phyloP scores from a whole-genome alignment of 371 early-diverging fungal genomes.

The Mucor lusitanicus region DNA sequence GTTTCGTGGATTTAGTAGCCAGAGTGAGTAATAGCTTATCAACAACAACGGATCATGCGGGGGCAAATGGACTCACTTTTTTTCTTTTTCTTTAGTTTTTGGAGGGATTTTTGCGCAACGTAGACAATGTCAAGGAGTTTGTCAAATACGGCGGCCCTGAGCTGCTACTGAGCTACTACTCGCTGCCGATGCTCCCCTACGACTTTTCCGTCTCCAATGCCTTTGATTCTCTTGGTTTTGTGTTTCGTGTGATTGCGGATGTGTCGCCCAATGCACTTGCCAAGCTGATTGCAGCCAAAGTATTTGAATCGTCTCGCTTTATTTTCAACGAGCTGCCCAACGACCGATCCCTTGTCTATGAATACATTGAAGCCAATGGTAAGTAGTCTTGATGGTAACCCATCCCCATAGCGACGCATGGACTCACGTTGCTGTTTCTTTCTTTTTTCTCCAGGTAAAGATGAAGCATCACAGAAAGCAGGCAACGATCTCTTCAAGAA shows the following conservation, averaged over 20 bases:
- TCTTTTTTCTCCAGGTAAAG: neutral
- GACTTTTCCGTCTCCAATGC: conserved; percentile 71
- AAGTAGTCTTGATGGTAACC: neutral
- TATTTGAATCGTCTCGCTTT: conserved; percentile 43
- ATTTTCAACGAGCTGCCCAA: conserved; percentile 33
- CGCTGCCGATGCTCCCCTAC: conserved; percentile 72
- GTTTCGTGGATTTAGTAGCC: conserved; percentile 20
- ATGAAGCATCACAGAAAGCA: neutral
- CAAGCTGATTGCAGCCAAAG: conserved; percentile 44
- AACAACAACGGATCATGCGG: too few relatives aligned
- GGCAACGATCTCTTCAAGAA: conserved; percentile 19
- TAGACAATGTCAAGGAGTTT: conserved; percentile 71
- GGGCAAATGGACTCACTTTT: too few relatives aligned
- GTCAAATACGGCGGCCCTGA: conserved; percentile 66
- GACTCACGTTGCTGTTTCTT: too few relatives aligned
- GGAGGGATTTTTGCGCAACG: conserved; percentile 84
- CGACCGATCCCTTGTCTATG: conserved; percentile 34
- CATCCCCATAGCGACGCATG: neutral
- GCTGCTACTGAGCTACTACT: conserved; percentile 65
- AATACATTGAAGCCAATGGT: conserved; percentile 55
- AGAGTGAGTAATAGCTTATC: conserved; percentile 20
- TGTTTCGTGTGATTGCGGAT: conserved; percentile 72
- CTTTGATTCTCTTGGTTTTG: conserved; percentile 70
- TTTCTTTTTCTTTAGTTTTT: conserved; percentile 59
- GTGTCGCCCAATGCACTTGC: conserved; percentile 51